Conservation (phyloP, 129 eudicot genomes). For the Chrysanthemum makinoi region DNA sequence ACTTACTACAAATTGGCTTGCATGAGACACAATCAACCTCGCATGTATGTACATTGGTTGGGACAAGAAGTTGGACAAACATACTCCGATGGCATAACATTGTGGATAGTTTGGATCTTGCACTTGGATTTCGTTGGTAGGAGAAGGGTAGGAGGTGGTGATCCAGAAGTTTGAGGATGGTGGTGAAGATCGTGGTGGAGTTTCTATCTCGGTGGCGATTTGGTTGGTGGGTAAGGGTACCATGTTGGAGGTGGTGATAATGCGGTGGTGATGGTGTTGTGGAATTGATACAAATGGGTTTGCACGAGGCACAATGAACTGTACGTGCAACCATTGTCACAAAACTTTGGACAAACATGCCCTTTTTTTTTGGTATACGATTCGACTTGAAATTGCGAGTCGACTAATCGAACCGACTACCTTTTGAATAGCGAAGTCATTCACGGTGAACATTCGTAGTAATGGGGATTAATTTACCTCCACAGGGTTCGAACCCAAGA, state of each 20-base stretch:
- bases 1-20: conserved; percentile 82
- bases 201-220: too few species aligned
- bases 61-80: conserved; percentile 61
- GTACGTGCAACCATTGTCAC: conserved; percentile 58
- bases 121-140: conserved; percentile 31
- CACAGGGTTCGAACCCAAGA: too few species aligned
- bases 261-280: conserved; percentile 18
- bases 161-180: not conserved
- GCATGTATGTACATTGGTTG: conserved; percentile 19
- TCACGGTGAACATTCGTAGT: too few species aligned
- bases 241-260: conserved; percentile 10
- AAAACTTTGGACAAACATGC: conserved; percentile 71
- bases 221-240: not conserved
- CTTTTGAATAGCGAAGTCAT: too few species aligned
- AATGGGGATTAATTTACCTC: too few species aligned
- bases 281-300: conserved; percentile 45
- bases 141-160: not conserved
- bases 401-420: too few species aligned
- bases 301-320: conserved; percentile 55
- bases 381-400: too few species aligned
- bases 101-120: conserved; percentile 42
- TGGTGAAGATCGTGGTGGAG: not conserved
- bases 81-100: conserved; percentile 50
- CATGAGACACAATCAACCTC: conserved; percentile 77
- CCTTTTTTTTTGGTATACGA: too few species aligned